These are phyloP conservation scores for Agrocybe praecox DNA, from an alignment of 768 basidiomycete species.

Conservation along the genomic window DNA sequence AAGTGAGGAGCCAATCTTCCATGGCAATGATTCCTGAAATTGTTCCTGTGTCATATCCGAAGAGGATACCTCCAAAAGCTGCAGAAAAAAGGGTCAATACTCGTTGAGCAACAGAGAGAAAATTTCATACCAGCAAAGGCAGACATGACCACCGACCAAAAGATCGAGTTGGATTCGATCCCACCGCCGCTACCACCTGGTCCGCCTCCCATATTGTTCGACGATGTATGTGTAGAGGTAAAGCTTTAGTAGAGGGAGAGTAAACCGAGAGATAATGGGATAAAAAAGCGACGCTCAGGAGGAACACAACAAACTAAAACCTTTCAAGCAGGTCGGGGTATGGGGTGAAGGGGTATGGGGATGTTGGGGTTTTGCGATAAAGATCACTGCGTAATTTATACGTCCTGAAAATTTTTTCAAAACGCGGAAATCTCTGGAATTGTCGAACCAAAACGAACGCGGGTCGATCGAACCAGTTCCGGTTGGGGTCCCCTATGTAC, in stretches of 20 bases:
- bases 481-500: not conserved
- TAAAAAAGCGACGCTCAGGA: not conserved
- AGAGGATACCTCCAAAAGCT: slow-evolving; percentile 45
- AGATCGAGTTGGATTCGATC: slow-evolving; percentile 25
- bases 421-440: not conserved
- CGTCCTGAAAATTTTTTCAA: not conserved
- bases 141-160: slow-evolving; percentile 36
- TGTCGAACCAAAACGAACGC: not conserved
- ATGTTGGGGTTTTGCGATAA: not conserved
- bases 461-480: not conserved
- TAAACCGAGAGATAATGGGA: not conserved
- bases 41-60: slow-evolving; percentile 74
- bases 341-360: slow-evolving; percentile 10
- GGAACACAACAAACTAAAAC: not conserved
- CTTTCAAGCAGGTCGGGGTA: not conserved
- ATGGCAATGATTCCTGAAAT: slow-evolving; percentile 75
- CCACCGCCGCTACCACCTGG: slow-evolving; percentile 32
- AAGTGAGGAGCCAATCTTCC: slow-evolving; percentile 53
- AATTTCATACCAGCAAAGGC: slow-evolving; percentile 36
- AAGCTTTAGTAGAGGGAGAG: not conserved
- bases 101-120: not conserved
- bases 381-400: slow-evolving; percentile 5
- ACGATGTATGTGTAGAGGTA: slow-evolving; percentile 1
- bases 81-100: not conserved
- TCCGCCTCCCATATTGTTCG: slow-evolving; percentile 27